Evolutionary conservation across 108 stramenopile species (phyloP), one percentile per base, ranked within the genome.

Genomic region (Schizochytrium sp.): DNA sequence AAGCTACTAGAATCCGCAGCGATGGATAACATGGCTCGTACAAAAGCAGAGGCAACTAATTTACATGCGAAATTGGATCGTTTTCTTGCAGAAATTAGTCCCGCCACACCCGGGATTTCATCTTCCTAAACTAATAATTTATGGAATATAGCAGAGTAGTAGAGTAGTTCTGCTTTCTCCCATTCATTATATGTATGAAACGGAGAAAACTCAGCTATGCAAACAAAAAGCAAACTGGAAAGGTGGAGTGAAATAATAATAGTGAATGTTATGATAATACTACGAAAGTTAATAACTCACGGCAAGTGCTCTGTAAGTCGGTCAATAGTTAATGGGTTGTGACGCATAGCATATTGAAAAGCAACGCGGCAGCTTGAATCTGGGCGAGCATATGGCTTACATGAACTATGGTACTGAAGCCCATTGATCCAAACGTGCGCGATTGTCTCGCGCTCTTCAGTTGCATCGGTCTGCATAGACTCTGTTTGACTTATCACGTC

Each of bases 281-380:
- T 28, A 28, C 28, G 28, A 28, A 28, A 28, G 28, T 28, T 28
- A 28, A 28, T 28, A 28, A 28, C 28, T 28, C 28, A 28, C 28
- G 28, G 28, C 28, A 83, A 38, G 10, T 50, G 45, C 45, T 17
- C 76, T 5, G 2, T 10, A 53, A 83, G 47, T 38, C 28, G 49
- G 0, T 49, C 76, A 40, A 83, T 83, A 5, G 50, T 83, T 38
- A 83, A 53, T 53, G 76, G 76, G 55, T 83, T 53, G 53, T 83
- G 76, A 13, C 76, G 76, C 76, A 83, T 83, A 0, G 50, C 53
- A 1, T 83, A 83, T 83, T 83, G 76, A 42, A 83, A 83, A 50
- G 76, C 76, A 40, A 83, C 28, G 1, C 76, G 19, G 76, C 76
- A 83, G 53, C 76, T 83, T 5, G 76, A 7, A 28, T 83, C 76